Base-by-base conservation (phyloP, 257 asterid genomes). In the Paraleonurus japonicus region DNA sequence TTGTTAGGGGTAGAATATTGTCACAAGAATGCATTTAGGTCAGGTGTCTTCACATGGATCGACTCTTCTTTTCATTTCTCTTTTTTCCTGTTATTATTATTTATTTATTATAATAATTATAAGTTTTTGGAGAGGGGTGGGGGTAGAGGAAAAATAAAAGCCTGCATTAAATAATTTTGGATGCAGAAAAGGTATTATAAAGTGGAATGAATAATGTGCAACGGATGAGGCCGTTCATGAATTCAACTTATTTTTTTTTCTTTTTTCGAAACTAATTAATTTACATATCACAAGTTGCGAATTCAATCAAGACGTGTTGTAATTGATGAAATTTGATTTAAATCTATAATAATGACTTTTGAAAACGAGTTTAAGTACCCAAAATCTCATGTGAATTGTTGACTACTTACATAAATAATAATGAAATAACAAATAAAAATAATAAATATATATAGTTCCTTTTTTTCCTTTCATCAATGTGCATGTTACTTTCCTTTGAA, bases 1-100 rank as follows among this genome's bases (percentile, higher is more conserved):
- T 73, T 72, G 71, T 53, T 68, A 53, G 65, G 33, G 55, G 37
- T 32, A 50, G 16, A 66, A 66, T 33, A 23, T 41, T 73, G 55
- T 67, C 74, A 33, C 20, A 7, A 37, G 22, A 57, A 35, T 72
- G 41, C 66, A 65, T 71, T 55, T 71, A 58, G 55, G 30, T 33
- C 57, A 53, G 19, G 55, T 48, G 20, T 13, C 43, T 43, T 59
- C 79, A 69, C 74, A 43, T 71, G 78, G 22, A 51, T 33, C 17
- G 26, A 65, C 35, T 69, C 72, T 76, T 33, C 47, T 33, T 71
- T 70, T 58, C 28, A 54, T 23, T 17, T 35, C 0, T 43, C 7
- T 13, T 43, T 13, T 13, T 43, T 13, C 17, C 3, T 43, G 7
- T 43, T 51, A 0, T 68, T 24, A 24, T 33, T 72, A 7, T 26